Conservation (phyloP, 1,139 yeast species). For the Suhomyces bribrorum region DNA sequence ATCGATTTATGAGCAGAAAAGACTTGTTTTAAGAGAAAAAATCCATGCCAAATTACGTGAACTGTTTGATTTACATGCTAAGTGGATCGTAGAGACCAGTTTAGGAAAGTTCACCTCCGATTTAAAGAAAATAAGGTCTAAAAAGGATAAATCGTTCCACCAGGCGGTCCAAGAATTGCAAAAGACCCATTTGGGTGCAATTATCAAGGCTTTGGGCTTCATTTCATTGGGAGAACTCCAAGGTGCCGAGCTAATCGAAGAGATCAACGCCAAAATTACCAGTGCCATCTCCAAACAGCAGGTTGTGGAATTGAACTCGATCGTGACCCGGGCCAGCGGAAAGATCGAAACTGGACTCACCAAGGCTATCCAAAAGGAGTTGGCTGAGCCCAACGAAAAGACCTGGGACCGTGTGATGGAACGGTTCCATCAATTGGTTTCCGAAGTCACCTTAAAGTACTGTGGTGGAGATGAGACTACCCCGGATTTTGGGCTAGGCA, state of each 20-base stretch:
- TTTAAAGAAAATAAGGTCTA: slow-evolving; percentile 11
- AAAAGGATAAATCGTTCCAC: slow-evolving; percentile 8
- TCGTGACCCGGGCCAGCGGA: slow-evolving; percentile 39
- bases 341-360: slow-evolving; percentile 41
- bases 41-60: slow-evolving; percentile 46
- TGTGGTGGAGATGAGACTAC: slow-evolving; percentile 18
- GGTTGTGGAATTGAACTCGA: slow-evolving; percentile 44
- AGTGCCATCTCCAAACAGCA: slow-evolving; percentile 41
- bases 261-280: slow-evolving; percentile 23
- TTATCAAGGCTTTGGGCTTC: slow-evolving; percentile 17
- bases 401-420: slow-evolving; percentile 65
- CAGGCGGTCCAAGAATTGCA: slow-evolving; percentile 7
- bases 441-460: slow-evolving; percentile 18
- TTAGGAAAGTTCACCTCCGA: slow-evolving; percentile 7
- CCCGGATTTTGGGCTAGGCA: slow-evolving; percentile 68
- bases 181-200: slow-evolving; percentile 13
- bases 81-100: slow-evolving; percentile 9
- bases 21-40: slow-evolving; percentile 46
- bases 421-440: slow-evolving; percentile 46
- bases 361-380: slow-evolving; percentile 43
- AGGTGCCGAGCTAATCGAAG: slow-evolving; percentile 10
- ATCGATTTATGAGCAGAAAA: slow-evolving; percentile 65
- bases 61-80: slow-evolving; percentile 38
- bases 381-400: slow-evolving; percentile 42
- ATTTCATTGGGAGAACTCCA: slow-evolving; percentile 30